Evolutionary conservation across 2,329 filamentous ascomycete species (phyloP), one percentile per base, ranked within the genome.

Genomic region (Fonsecaea pugnacius): DNA sequence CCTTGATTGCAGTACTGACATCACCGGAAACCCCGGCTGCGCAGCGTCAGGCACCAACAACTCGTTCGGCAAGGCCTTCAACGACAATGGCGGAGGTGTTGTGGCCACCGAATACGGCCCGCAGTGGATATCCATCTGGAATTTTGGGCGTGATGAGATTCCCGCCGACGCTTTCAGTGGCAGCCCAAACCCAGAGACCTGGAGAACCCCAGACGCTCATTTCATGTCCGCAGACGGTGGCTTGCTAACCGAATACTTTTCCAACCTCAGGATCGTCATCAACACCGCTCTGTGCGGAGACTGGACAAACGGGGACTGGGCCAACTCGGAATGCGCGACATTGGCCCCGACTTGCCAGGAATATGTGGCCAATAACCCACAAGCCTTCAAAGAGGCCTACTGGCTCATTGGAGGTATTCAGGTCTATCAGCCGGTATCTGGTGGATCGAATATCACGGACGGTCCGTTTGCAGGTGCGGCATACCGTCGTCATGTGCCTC

Each of bases 41-140:
- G 75, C 75, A 1, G 75, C 79, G 14, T 54, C 75, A 38, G 78
- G 79, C 30, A 71, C 48, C 8, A 43, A 51, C 57, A 53, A 58
- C 27, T 75, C 21, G 52, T 87, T 81, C 61, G 87, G 86, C 33
- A 74, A 74, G 3, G 79, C 75, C 0, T 84, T 89, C 75, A 89
- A 84, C 67, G 67, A 72, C 1, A 69, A 75, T n/a, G 76, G 77
- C 1, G 82, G 82, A 52, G 90, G 89, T 35, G 81, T 92, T 55
- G 91, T 89, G 71, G 89, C 86, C 38, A 85, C 88, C 63, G 87
- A 92, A 76, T 96, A 91, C 90, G 91, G 89, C 1, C 82, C 83
- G 33, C 74, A 84, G 0, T 82, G 82, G 67, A 95, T 97, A 75
- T 83, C 84, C 38, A 82, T 96, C 69, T 96, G 87, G 86, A 93